A percentile compares a stretch with the other conserved stretches of the same genome.
phyloP scores from a whole-genome alignment of 805 yeast species.

The Tetrapisispora arboricola region DNA sequence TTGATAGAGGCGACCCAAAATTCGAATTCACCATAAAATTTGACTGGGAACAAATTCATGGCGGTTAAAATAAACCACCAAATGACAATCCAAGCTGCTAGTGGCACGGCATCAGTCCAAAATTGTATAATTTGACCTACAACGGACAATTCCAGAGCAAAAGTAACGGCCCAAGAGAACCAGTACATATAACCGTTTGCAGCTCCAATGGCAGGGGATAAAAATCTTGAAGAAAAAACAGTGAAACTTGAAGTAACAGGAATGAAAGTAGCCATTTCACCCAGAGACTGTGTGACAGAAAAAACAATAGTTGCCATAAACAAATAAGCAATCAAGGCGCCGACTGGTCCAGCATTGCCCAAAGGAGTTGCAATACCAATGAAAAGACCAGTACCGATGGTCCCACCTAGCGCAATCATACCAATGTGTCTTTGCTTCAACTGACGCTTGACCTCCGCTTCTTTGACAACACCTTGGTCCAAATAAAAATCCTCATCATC shows the following conservation, averaged over 20 bases:
- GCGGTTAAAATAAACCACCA: constrained; percentile 47
- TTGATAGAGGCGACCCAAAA: constrained; percentile 64
- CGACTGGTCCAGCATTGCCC: constrained; percentile 56
- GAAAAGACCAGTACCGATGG: constrained; percentile 71
- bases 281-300: constrained; percentile 59
- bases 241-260: constrained; percentile 61
- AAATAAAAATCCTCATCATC: constrained; percentile 1
- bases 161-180: constrained; percentile 71
- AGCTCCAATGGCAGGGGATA: constrained; percentile 63
- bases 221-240: constrained; percentile 57
- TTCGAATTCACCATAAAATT: constrained; percentile 63
- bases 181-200: constrained; percentile 67
- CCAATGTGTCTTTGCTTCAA: constrained; percentile 59
- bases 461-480: constrained; percentile 19
- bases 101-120: constrained; percentile 63
- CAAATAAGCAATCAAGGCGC: constrained; percentile 50
- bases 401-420: constrained; percentile 73
- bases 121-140: constrained; percentile 54
- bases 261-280: constrained; percentile 73
- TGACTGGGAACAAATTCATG: constrained; percentile 57
- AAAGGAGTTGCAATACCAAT: constrained; percentile 52
- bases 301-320: constrained; percentile 59
- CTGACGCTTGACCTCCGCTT: constrained; percentile 44
- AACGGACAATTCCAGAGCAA: constrained; percentile 62
- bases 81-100: constrained; percentile 62